A percentile compares a stretch with the other conserved stretches of the same genome.
Conservation (phyloP, 371 early-diverging fungal genomes). For the Fennellomyces sp. region DNA sequence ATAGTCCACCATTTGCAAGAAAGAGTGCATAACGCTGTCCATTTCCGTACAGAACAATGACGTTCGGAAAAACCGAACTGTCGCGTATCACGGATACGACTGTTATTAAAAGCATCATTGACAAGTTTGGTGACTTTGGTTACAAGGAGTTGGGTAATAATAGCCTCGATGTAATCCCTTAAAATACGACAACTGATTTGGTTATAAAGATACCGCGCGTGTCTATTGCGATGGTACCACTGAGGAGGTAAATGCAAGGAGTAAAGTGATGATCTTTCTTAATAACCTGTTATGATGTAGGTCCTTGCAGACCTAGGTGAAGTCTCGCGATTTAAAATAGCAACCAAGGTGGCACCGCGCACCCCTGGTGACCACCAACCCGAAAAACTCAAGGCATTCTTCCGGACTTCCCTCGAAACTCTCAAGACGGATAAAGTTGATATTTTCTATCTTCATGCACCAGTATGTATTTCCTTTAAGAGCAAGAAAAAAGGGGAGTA, state of each 20-base stretch:
- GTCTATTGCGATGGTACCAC: conserved; percentile 56
- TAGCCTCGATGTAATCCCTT: not conserved
- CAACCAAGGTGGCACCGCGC: conserved; percentile 64
- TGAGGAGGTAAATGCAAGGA: conserved; percentile 21
- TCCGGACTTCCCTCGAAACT: conserved; percentile 34
- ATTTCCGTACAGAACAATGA: conserved; percentile 7
- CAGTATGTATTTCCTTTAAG: conserved; percentile 18
- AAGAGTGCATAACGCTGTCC: too few species aligned
- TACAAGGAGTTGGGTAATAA: conserved; percentile 45
- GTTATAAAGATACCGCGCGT: conserved; percentile 26
- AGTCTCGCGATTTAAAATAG: conserved; percentile 33
- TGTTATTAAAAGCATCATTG: conserved; percentile 41
- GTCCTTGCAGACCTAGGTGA: conserved; percentile 44
- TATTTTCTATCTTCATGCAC: conserved; percentile 59
- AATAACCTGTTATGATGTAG: too few species aligned
- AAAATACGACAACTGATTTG: too few species aligned
- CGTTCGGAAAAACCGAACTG: conserved; percentile 6
- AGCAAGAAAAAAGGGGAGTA: conserved; percentile 14
- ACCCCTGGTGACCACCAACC: conserved; percentile 55
- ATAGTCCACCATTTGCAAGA: too few species aligned
- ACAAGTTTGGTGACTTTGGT: conserved; percentile 40
- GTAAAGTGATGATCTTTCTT: not conserved
- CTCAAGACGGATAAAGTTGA: conserved; percentile 44
- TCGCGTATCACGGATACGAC: conserved; percentile 41
- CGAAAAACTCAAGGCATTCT: conserved; percentile 43